Evolutionary conservation across 108 stramenopile genomes (phyloP), one percentile per base, ranked within the genome.

Genomic region (Cylindrotheca closterium): DNA sequence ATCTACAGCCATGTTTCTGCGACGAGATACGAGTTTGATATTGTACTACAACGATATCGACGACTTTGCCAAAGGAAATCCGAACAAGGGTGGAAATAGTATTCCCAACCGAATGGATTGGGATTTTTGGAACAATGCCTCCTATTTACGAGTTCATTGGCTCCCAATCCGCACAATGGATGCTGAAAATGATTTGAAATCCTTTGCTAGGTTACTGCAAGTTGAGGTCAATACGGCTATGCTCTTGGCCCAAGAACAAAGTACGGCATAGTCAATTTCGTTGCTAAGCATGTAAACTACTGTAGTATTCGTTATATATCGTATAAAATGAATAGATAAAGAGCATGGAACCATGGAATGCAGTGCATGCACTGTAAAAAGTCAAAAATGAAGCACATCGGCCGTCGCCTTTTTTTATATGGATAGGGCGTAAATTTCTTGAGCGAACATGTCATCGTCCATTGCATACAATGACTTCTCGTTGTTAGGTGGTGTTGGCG

Each of bases 91-190:
- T 32, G 27, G 33, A 4, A 25, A 32, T 19, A 10, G 4, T 4
- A 62, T 70, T 51, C 70, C 75, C 2, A 31, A 62, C 26, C 49
- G 55, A 47, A 34, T 78, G 65, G 77, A 78, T 63, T 78, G 56
- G 56, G 77, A 78, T 33, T 65, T 73, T 62, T 65, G 68, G 60
- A 78, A 78, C 51, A 67, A 72, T 47, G 51, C 65, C 0, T 49
- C 65, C 5, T 63, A 78, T 51, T 21, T 78, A 18, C 65, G 60
- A 15, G 71, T 73, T 3, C 70, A 72, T 68, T 78, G 77, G 77
- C 24, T 78, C 33, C 73, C 73, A 12, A 52, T 67, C 17, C 27
- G 33, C 26, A 45, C 64, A 15, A 66, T 66, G 65, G 37, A 66
- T 1, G 48, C 53, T 24, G 58, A 32, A 17, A 19, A 52, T n/a